Base-by-base conservation (phyloP, 176 grass and related monocot species). In the Pharus latifolius region DNA sequence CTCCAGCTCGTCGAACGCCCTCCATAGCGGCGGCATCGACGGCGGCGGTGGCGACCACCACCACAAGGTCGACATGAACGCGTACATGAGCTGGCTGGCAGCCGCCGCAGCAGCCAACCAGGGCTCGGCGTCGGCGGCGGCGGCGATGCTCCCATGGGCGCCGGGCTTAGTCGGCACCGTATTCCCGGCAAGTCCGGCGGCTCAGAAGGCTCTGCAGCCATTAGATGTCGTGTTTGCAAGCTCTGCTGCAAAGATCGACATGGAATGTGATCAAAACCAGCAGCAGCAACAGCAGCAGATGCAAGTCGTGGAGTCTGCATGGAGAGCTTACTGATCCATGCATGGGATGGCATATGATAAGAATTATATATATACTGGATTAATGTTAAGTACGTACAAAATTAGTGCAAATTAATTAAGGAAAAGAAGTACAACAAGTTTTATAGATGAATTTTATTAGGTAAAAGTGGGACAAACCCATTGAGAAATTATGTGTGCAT, bases 1-100 rank as follows among this genome's bases (percentile, higher is more conserved):
- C 2, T 56, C 26, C 24, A 50, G 41, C 60, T 51, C 61, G 16
- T 18, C 37, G 7, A 71, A n/a, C 20, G 23, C 33, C 7, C 47
- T 49, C 49, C 73, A 77, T 7, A 33, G 48, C n/a, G 34, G 33
- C 60, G 49, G 12, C 60, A 25, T 8, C 16, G 38, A 49, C 4
- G 88, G 82, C 15, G 49, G 74, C 60, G 77, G 77, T 60, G 57
- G 47, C 56, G 25, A n/a, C n/a, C n/a, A n/a, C n/a, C n/a, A n/a
- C 46, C 52, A 76, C 58, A 84, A 78, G 72, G 35, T 81, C 7
- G 84, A 91, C 84, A 74, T 92, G 70, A 82, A 22, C 34, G 75
- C 89, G 18, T 92, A 92, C 73, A 82, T 92, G 73, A 92, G 61
- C 67, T 92, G 85, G 89, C 56, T 92, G 80, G 72, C 75, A 7